Conservation (phyloP, 2,329 filamentous ascomycete genomes). For the Fusarium dlaminii region DNA sequence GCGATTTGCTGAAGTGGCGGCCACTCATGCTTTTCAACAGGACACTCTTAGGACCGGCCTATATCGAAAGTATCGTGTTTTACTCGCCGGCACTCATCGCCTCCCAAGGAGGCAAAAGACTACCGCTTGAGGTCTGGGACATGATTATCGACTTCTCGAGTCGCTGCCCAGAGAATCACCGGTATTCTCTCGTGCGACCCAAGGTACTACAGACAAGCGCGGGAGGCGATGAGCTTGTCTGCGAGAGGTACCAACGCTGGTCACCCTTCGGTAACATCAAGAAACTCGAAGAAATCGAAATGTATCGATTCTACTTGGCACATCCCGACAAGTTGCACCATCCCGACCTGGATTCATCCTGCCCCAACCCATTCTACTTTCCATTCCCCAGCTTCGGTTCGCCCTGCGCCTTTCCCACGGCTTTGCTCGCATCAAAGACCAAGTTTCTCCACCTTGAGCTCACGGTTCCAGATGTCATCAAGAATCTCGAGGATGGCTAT, state of each 20-base stretch:
- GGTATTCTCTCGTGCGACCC: not conserved
- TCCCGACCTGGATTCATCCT: not conserved
- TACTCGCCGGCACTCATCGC: not conserved
- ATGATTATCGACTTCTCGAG: not conserved
- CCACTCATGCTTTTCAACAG: not conserved
- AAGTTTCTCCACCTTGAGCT: not conserved
- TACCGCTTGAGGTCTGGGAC: not conserved
- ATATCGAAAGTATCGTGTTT: not conserved
- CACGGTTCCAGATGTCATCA: not conserved
- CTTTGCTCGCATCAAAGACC: not conserved
- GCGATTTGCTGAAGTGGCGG: not conserved
- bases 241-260: not conserved
- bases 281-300: accelerated
- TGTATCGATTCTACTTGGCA: not conserved
- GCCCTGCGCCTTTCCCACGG: not conserved
- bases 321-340: not conserved
- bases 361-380: not conserved
- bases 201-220: accelerated
- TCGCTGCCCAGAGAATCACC: accelerated
- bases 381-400: not conserved
- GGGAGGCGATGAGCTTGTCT: not conserved
- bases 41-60: not conserved
- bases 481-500: not conserved
- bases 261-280: not conserved
- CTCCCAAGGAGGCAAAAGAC: not conserved